Percentiles rank a stretch among this genome's conserved stretches.
Evolutionary conservation across 176 grass and related monocot genomes (phyloP).

Genomic region (Sorghum bicolor): DNA sequence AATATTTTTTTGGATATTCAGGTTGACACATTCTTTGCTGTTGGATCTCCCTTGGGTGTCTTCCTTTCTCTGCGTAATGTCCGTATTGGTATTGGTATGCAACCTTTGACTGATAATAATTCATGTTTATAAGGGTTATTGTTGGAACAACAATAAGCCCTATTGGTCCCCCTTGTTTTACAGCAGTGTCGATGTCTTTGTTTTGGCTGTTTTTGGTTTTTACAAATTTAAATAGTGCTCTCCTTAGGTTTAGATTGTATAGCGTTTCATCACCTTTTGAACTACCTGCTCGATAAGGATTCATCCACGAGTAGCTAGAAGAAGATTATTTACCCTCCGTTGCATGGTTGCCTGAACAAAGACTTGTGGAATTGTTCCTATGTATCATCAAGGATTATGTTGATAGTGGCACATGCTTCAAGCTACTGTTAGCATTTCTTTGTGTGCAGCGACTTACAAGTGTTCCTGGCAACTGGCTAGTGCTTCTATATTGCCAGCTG

Average conservation of each 20-base stretch:
- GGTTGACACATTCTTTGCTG: slow-evolving; percentile 98
- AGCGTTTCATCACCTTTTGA: slow-evolving; percentile 2
- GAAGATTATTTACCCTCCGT: slow-evolving; percentile 9
- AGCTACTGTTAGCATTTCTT: slow-evolving; percentile 21
- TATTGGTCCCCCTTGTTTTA: neutral
- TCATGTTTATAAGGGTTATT: slow-evolving; percentile 6
- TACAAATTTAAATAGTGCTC: neutral
- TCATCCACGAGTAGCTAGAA: neutral
- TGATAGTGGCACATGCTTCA: slow-evolving; percentile 9
- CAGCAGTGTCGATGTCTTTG: neutral
- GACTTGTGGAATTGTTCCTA: slow-evolving; percentile 12
- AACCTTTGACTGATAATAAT: slow-evolving; percentile 27
- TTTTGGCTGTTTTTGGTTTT: neutral
- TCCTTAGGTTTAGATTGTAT: neutral
- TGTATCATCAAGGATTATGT: slow-evolving; percentile 10
- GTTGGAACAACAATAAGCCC: neutral
- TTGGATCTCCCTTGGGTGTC: slow-evolving; percentile 91
- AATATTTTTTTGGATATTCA: slow-evolving; percentile 45
- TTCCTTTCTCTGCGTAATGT: slow-evolving; percentile 90
- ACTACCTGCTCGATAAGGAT: neutral
- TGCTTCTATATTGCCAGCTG: slow-evolving; percentile 1
- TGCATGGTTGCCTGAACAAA: slow-evolving; percentile 8
- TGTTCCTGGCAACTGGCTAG: neutral
- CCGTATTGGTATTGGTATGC: slow-evolving; percentile 89
- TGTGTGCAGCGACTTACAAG: neutral